Base-by-base conservation (phyloP, 2,329 filamentous ascomycete species). In the Hymenoscyphus infarciens region DNA sequence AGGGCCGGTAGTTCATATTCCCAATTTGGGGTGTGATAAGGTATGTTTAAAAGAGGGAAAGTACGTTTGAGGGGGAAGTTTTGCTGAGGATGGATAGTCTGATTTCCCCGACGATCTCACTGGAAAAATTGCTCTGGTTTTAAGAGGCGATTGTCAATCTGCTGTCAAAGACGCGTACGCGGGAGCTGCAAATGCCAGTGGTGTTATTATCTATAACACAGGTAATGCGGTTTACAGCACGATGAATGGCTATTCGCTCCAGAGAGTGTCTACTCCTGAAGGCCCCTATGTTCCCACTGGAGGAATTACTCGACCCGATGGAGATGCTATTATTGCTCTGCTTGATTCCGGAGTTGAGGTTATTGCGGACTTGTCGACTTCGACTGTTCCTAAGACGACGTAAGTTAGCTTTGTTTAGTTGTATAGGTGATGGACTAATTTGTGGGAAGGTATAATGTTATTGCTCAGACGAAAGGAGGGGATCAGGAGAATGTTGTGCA, bases 181-280 rank as follows among this genome's bases (percentile, higher is more conserved):
- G 2, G 87, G 85, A 39, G 79, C 78, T 52, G 88, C 88, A 0
- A 88, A 89, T 16, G 90, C 90, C 4, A 74, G 83, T 1, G 90
- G 85, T 1, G 88, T 87, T 0, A 75, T 94, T 22, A 80, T 94
- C 60, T 92, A 90, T 77, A 92, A 94, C 78, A 88, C 87, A 13
- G 76, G 81, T 0, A 56, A 60, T 15, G 88, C 84, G 1, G 10
- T 52, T 22, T 52, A 52, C 19, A 52, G 45, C 19, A 75, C 77
- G 1, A 75, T 67, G 16, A 63, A 65, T 10, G 63, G 59, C 5
- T 63, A 63, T 61, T 60, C 61, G 4, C n/a, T 67, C 4, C 61
- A 65, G 11, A 49, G 22, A 2, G 58, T 61, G 0, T 79, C 93
- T 4, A 88, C 87, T 69, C 85, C 60, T 81, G 75, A 80, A 54